A percentile compares a stretch with the other conserved stretches of the same genome.
Evolutionary conservation across 2,329 filamentous ascomycete species (phyloP).

Genomic region (Penicillium polonicum): DNA sequence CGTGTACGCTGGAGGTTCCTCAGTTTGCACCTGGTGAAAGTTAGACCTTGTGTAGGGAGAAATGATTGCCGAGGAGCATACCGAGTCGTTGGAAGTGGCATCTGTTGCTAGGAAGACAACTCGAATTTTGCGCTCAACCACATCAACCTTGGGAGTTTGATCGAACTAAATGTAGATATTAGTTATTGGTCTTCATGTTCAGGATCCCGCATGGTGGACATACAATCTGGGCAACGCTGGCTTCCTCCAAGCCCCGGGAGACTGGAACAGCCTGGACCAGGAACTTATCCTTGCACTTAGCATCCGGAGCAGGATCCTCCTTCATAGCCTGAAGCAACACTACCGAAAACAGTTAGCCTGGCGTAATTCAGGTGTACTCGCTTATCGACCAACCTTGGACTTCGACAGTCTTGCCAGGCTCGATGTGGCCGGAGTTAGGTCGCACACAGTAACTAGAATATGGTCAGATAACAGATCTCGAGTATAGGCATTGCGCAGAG

Average conservation of each 20-base stretch:
- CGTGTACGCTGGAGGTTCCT: conserved; percentile 54
- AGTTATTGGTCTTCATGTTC: conserved; percentile 5
- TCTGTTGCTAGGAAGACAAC: conserved; percentile 76
- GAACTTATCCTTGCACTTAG: conserved; percentile 96
- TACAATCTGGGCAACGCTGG: conserved; percentile 78
- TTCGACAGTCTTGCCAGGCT: conserved; percentile 84
- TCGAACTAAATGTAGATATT: conserved; percentile 60
- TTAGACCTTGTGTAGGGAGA: conserved; percentile 6
- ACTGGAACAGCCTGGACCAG: conserved; percentile 89
- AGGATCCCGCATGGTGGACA: conserved; percentile 33
- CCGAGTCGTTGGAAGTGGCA: conserved; percentile 44
- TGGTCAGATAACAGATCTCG: conserved; percentile 22
- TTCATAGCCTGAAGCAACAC: conserved; percentile 98
- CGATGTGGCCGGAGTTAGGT: conserved; percentile 94
- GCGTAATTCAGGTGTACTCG: background rate
- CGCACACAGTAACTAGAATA: conserved; percentile 84
- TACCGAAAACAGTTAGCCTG: conserved; percentile 42
- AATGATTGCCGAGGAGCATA: conserved; percentile 23
- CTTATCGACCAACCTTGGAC: conserved; percentile 68
- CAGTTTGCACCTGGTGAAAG: conserved; percentile 33
- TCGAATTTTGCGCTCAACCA: conserved; percentile 94
- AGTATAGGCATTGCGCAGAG: conserved; percentile 9
- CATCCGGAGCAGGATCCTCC: conserved; percentile 79
- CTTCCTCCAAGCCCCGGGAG: conserved; percentile 77
- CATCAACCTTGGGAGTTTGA: conserved; percentile 69